Evolutionary conservation across 2,329 filamentous ascomycete species (phyloP).

Genomic region (Cercospora sp.): DNA sequence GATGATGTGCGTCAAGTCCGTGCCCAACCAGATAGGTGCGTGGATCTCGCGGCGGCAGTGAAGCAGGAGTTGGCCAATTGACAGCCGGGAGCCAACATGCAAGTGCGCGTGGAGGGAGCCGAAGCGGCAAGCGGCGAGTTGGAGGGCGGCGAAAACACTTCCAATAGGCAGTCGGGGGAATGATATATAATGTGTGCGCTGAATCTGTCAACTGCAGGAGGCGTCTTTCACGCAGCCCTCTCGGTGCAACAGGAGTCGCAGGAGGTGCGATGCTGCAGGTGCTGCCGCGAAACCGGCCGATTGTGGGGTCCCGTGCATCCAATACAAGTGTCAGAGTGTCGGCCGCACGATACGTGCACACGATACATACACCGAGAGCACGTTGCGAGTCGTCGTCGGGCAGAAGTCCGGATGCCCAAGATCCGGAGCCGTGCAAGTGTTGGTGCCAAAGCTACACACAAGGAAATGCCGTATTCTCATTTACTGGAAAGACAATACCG

Average conservation of each 20-base stretch:
- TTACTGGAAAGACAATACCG: background rate
- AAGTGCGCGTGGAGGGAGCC: constrained; percentile 14
- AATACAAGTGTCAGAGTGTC: constrained; percentile 1
- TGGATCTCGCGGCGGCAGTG: constrained; percentile 6
- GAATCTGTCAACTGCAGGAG: constrained; percentile 3
- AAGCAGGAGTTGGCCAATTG: constrained; percentile 14
- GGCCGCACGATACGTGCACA: background rate
- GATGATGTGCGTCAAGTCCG: constrained; percentile 10
- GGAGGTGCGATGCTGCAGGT: background rate
- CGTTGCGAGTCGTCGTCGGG: background rate
- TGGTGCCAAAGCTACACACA: background rate
- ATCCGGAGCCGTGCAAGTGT: background rate
- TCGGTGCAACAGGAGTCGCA: background rate
- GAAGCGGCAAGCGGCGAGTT: constrained; percentile 13
- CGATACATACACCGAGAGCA: background rate
- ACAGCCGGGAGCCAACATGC: constrained; percentile 9
- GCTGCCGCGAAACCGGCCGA: background rate
- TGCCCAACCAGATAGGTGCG: constrained; percentile 11
- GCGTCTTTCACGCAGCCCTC: background rate
- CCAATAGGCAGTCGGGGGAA: constrained; percentile 4
- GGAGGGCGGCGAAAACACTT: background rate
- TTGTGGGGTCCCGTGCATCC: constrained; percentile 1
- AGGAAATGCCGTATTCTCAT: background rate
- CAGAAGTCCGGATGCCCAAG: background rate
- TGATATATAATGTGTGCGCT: background rate